Evolutionary conservation across 306 rosid genomes (phyloP).

Genomic region (Senna tora): DNA sequence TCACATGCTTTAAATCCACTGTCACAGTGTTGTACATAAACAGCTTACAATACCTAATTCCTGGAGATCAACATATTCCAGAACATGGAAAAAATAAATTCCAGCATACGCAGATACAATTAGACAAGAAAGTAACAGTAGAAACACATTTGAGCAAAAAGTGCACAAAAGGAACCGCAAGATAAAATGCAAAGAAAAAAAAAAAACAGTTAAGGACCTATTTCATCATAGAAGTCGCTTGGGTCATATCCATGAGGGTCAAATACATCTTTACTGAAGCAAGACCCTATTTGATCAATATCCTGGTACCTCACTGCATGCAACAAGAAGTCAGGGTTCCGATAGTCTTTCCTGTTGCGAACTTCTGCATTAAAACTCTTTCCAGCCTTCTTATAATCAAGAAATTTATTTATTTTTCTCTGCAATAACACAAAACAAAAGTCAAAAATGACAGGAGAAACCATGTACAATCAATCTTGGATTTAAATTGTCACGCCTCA

Average conservation of each 20-base stretch:
- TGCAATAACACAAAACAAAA: constrained; percentile 46
- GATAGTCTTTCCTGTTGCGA: constrained; percentile 89
- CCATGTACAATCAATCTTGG: not conserved
- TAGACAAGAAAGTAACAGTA: not conserved
- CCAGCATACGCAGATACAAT: constrained; percentile 7
- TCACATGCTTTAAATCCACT: constrained; percentile 5
- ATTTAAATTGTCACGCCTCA: not conserved
- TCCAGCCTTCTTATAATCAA: constrained; percentile 84
- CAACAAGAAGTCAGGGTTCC: constrained; percentile 90
- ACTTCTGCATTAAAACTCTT: constrained; percentile 95
- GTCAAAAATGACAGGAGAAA: constrained; percentile 26
- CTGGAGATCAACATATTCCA: not conserved
- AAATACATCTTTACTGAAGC: constrained; percentile 95
- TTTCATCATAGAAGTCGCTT: constrained; percentile 83
- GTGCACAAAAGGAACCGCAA: not conserved
- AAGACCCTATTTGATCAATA: constrained; percentile 93
- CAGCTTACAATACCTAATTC: constrained; percentile 27
- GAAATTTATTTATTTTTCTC: constrained; percentile 86
- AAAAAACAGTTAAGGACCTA: constrained; percentile 55
- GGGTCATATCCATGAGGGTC: constrained; percentile 94
- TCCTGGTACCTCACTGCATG: constrained; percentile 97
- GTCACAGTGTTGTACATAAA: constrained; percentile 17
- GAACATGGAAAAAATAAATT: not conserved
- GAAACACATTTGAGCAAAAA: constrained; percentile 16
- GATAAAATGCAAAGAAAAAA: constrained; percentile 24